Evolutionary conservation across 208 protist genomes (phyloP).

Genomic region (Strigomonas galati): DNA sequence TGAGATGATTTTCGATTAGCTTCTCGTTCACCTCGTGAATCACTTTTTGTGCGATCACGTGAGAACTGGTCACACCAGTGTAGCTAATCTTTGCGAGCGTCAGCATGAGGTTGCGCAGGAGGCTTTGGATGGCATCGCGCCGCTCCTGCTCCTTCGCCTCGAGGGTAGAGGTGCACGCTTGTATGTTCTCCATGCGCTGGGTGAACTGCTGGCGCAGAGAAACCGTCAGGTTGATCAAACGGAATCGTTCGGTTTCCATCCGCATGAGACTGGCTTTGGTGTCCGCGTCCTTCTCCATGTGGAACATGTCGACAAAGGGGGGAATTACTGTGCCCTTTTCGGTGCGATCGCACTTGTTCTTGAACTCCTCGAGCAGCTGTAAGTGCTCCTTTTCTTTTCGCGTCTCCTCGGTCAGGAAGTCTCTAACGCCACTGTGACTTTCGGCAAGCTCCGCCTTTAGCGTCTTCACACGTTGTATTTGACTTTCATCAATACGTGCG

Average conservation of each 20-base stretch:
- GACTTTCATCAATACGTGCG: constrained; percentile 40
- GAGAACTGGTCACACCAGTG: constrained; percentile 60
- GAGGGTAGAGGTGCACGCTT: constrained; percentile 28
- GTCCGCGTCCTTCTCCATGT: constrained; percentile 28
- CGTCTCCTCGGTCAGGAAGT: constrained; percentile 35
- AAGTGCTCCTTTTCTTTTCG: constrained; percentile 35
- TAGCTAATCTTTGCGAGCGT: constrained; percentile 68
- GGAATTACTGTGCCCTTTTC: constrained; percentile 28
- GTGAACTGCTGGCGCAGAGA: constrained; percentile 28
- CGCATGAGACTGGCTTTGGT: constrained; percentile 26
- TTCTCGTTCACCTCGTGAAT: constrained; percentile 73
- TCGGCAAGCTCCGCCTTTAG: constrained; percentile 42
- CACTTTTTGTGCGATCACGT: constrained; percentile 76
- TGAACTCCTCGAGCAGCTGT: constrained; percentile 27
- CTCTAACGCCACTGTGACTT: constrained; percentile 40
- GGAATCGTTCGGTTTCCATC: constrained; percentile 54
- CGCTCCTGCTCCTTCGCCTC: constrained; percentile 46
- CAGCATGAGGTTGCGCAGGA: constrained; percentile 57
- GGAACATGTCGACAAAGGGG: constrained; percentile 28
- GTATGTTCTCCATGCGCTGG: constrained; percentile 35
- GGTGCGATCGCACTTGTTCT: constrained; percentile 11
- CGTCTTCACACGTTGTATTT: constrained; percentile 34
- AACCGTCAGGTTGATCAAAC: constrained; percentile 39
- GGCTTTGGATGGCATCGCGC: constrained; percentile 30
- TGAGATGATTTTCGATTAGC: constrained; percentile 49